phyloP scores from a whole-genome alignment of 208 protist species.

The Blastocrithidia nonstop region DNA sequence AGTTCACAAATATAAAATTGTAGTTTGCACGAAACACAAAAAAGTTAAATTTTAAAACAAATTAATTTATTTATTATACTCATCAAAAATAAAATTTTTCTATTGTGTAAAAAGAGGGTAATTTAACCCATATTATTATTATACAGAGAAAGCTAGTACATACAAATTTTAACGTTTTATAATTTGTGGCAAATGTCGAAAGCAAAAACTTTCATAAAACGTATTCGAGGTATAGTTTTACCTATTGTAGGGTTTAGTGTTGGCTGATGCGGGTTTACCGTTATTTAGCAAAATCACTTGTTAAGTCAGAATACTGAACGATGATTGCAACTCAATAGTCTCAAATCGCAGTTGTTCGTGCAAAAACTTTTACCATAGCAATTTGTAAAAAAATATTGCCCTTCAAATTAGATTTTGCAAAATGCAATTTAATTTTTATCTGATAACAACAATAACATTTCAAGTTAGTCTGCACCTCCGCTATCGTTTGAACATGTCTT shows the following conservation, averaged over 20 bases:
- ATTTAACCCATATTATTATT: too few species aligned
- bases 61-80: too few species aligned
- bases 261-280: constrained; percentile 39
- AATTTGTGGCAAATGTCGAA: too few species aligned
- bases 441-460: constrained; percentile 16
- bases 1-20: too few species aligned
- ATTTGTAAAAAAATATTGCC: constrained; percentile 40
- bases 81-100: too few species aligned
- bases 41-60: too few species aligned
- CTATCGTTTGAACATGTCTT: constrained; percentile 72
- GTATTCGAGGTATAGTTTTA: constrained; percentile 8
- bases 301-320: constrained; percentile 21
- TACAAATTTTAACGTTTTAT: too few species aligned
- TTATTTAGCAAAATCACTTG: constrained; percentile 18
- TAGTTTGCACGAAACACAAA: too few species aligned
- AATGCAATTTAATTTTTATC: constrained; percentile 26
- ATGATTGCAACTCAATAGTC: constrained; percentile 24
- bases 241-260: constrained; percentile 45
- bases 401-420: constrained; percentile 23
- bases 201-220: too few species aligned
- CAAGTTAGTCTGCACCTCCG: constrained; percentile 14
- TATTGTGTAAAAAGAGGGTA: too few species aligned
- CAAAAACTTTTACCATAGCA: constrained; percentile 29
- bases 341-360: constrained; percentile 37
- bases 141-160: too few species aligned